Conservation (phyloP, 2,329 filamentous ascomycete genomes). For the Colletotrichum truncatum region DNA sequence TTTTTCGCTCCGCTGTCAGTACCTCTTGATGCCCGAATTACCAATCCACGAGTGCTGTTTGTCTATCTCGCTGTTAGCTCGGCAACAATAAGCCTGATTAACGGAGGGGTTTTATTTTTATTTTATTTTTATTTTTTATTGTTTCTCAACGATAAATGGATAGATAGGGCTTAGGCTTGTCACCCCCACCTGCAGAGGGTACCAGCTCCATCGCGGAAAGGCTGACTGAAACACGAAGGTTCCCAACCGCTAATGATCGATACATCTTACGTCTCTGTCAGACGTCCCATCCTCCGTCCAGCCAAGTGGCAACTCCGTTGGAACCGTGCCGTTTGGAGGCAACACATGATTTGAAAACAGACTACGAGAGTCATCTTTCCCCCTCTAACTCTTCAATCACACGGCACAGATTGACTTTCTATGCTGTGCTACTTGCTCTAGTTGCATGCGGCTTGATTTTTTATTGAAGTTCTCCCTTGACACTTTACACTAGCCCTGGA, state of each 20-base stretch:
- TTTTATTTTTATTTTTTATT: too few relatives aligned
- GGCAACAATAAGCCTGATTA: neutral
- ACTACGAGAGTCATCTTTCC: neutral
- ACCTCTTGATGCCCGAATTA: constrained; percentile 25
- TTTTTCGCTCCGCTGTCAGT: constrained; percentile 23
- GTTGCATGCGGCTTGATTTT: too few relatives aligned
- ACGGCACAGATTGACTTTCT: too few relatives aligned
- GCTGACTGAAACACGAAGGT: neutral
- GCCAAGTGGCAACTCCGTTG: neutral
- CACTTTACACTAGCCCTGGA: too few relatives aligned
- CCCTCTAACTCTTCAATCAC: too few relatives aligned
- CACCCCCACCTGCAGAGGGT: neutral
- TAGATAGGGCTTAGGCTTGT: neutral
- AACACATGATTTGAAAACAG: neutral
- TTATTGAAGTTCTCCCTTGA: too few relatives aligned
- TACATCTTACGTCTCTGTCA: too few relatives aligned
- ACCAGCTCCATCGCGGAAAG: neutral
- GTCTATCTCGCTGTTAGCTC: neutral
- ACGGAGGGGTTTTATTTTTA: neutral
- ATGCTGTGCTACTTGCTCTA: too few relatives aligned
- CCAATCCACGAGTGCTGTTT: constrained; percentile 2
- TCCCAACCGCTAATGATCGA: too few relatives aligned
- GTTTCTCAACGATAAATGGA: neutral
- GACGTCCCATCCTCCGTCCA: neutral
- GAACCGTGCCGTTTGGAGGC: too few relatives aligned